Base-by-base conservation (phyloP, 129 eudicot species). In the Helianthus annuus region DNA sequence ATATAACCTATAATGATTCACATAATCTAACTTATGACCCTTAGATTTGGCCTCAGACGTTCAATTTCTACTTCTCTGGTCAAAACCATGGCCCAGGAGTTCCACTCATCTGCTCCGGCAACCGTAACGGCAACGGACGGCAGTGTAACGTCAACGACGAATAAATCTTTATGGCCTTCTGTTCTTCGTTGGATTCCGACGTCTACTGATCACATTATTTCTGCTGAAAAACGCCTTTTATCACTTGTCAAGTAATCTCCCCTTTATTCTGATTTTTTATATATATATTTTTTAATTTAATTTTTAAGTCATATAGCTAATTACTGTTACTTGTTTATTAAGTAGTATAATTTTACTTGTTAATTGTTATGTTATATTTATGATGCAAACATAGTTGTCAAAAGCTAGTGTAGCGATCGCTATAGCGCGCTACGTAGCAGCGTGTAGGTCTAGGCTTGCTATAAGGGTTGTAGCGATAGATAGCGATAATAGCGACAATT, bases 141-240 rank as follows among this genome's bases (percentile, higher is more conserved):
- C 7, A 39, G 8, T 0, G 46, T 42, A 7, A 82, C 19, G 70
- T 80, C 7, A 46, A 74, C 10, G 56, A 36, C 45, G 70, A 83
- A 70, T 56, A 79, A 66, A 60, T 73, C 84, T 12, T 36, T 70
- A 34, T 93, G 96, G 95, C 92, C 90, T 5, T 85, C 98, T 51
- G 71, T 84, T 63, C 82, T 93, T 52, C 88, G 98, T 11, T 93
- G 98, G 97, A 90, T 90, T 44, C 98, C 98, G 46, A 89, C 96
- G 27, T 93, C 98, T 29, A 81, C 86, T 78, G 97, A 93, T 29
- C 98, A 87, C 75, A 90, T 90, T 85, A 82, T 90, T 65, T 87
- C 85, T 62, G 88, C 98, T 13, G 98, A 93, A 69, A 93, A 93
- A 63, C 98, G 98, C 66, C 97, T 93, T 38, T 88, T 93, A 55